Base-by-base conservation (phyloP, 768 basidiomycete genomes). In the Sarcodon sp. region DNA sequence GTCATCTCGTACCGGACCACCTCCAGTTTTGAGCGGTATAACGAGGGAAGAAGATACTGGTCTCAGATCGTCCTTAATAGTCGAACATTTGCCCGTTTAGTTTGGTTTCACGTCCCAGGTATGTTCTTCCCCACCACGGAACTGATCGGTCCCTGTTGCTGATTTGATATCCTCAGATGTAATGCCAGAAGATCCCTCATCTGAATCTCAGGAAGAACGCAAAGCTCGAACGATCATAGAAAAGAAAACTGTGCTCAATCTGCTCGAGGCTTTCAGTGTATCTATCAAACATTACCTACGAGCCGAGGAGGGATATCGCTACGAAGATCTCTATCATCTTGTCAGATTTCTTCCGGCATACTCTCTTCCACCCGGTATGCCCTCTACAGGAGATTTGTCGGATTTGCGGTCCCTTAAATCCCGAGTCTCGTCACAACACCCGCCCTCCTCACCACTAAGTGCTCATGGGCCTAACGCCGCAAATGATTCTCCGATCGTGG, bases 301-400 rank as follows among this genome's bases (percentile, higher is more conserved):
- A 36, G 80, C 79, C 5, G 70, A 71, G 57, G 70, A 70, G 48
- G 60, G 57, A 43, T 63, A 59, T 51, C 58, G 54, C 52, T 67
- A 58, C 48, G 61, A 55, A 48, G 80, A 84, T 58, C 63, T 84
- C 12, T 83, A 80, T 62, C 72, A 80, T 51, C 72, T 80, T 39
- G 76, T 82, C 58, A 85, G 82, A 58, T 83, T 77, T 59, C 70
- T 87, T n/a, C 82, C 83, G 3, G 66, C 75, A 9, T 82, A 80
- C 53, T 70, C 72, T 1, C 61, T 80, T 4, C 77, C 79, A 1
- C 57, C 71, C 1, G 74, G 75, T 33, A 62, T 75, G 47, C 75
- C 66, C 34, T 69, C 69, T 32, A 51, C 51, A 34, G 48, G 62
- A 13, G 67, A 72, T 51, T 45, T 66, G 18, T 36, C 44, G 16